Conservation (phyloP, 306 rosid species). For the Cicer chorassanicum region DNA sequence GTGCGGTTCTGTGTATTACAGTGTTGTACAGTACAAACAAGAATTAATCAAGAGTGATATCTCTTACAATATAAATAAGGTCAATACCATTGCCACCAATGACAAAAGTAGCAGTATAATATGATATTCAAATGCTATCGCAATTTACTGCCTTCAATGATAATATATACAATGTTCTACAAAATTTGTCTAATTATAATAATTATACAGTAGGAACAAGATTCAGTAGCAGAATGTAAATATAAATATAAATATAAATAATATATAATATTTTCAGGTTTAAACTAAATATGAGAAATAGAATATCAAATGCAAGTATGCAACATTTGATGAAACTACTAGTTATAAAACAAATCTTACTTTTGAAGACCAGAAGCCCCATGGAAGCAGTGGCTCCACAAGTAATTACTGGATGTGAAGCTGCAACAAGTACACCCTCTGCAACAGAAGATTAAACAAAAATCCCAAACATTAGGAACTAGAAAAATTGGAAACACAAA, state of each 20-base stretch:
- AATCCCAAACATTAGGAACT: constrained; percentile 31
- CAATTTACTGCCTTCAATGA: constrained; percentile 16
- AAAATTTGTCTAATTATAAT: constrained; percentile 1
- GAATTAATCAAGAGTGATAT: no score
- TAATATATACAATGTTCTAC: background rate
- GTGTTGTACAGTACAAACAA: no score
- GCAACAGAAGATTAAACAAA: constrained; percentile 44
- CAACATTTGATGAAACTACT: background rate
- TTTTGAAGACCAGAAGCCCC: constrained; percentile 64
- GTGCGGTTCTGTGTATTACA: no score
- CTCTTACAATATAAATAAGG: background rate
- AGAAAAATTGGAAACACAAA: constrained; percentile 12
- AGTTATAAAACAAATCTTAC: constrained; percentile 52
- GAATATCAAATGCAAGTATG: constrained; percentile 13
- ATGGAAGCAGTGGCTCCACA: constrained; percentile 68
- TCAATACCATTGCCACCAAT: background rate
- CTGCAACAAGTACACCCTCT: constrained; percentile 73
- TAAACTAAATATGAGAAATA: background rate
- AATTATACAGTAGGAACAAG: background rate
- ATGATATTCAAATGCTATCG: background rate
- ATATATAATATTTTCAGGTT: background rate
- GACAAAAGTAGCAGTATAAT: constrained; percentile 29
- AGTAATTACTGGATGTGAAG: constrained; percentile 74
- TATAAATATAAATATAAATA: background rate
- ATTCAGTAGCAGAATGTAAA: constrained; percentile 9